Base-by-base conservation (phyloP, 805 yeast species). In the Blastobotrys muscicola region DNA sequence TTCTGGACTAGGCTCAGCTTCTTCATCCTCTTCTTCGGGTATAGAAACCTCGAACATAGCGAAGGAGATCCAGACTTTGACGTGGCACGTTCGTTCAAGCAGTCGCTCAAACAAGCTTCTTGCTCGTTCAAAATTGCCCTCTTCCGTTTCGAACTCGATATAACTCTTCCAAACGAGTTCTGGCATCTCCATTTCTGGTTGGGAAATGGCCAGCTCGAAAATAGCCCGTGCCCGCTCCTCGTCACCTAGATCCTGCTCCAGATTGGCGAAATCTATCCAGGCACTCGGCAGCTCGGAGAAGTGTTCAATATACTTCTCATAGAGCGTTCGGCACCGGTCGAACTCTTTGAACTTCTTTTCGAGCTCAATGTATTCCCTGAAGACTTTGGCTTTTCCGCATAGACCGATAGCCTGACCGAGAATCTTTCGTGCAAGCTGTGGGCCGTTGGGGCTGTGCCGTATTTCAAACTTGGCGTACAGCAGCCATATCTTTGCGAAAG, bases 401-500 rank as follows among this genome's bases (percentile, higher is more conserved):
- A 69, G 63, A 0, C 95, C 97, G 13, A 90, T 67, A 0, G 85
- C 74, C 40, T 71, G 67, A 0, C 96, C 96, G 20, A 85, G 60
- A 1, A 82, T 60, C 57, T 76, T 81, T 33, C 97, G 68, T 3
- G 89, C 85, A 8, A 57, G 54, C 0, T 59, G 13, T 2, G 85
- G 45, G 26, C 26, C 26, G 42, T 71, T 39, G 11, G 52, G 59
- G 4, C 66, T 67, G 26, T 77, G 75, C 30, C 97, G 70, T 2
- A 89, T 60, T 58, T 84, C 89, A 62, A 82, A 87, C 45, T 84
- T 73, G 2, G 85, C 78, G 59, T 62, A 80, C 50, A 69, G 61
- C 4, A 76, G 70, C 97, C 97, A 89, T 2, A 83, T 53, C 48
- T 82, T 80, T 2, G 78, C 77, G 54, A 84, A 84, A 0, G 85